These are phyloP conservation scores for Claviceps humidiphila DNA, from an alignment of 2,329 filamentous ascomycete species.

Conservation along the genomic window DNA sequence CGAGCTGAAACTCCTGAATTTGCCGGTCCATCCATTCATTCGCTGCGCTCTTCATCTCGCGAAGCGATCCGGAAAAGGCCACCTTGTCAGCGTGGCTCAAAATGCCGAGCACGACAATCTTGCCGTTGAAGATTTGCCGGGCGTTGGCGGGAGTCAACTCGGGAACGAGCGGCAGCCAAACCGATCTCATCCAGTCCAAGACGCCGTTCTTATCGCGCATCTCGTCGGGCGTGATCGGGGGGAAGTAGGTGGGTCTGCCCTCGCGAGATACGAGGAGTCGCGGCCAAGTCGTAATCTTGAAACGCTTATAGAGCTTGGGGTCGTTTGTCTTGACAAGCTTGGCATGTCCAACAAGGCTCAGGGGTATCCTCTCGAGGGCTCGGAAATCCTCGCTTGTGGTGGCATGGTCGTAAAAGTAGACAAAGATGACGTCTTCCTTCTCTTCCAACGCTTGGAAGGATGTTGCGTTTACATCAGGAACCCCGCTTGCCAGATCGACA, in stretches of 20 bases:
- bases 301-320: slow-evolving; percentile 59
- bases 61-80: slow-evolving; percentile 63
- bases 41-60: slow-evolving; percentile 90
- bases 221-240: slow-evolving; percentile 71
- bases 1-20: slow-evolving; percentile 78
- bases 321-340: slow-evolving; percentile 88
- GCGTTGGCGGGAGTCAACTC: slow-evolving; percentile 88
- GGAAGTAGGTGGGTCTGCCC: slow-evolving; percentile 82
- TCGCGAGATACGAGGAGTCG: slow-evolving; percentile 79
- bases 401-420: slow-evolving; percentile 96
- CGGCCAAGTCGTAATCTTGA: slow-evolving; percentile 97
- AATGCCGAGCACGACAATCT: slow-evolving; percentile 86
- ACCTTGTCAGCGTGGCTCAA: slow-evolving; percentile 68
- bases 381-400: slow-evolving; percentile 86
- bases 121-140: slow-evolving; percentile 86
- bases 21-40: slow-evolving; percentile 98
- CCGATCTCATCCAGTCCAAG: slow-evolving; percentile 84
- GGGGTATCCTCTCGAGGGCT: slow-evolving; percentile 72
- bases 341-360: slow-evolving; percentile 81
- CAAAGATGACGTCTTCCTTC: slow-evolving; percentile 88
- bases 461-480: slow-evolving; percentile 66
- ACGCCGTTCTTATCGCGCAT: slow-evolving; percentile 78
- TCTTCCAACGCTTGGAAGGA: slow-evolving; percentile 73
- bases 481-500: slow-evolving; percentile 59
- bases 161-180: slow-evolving; percentile 92